A percentile compares a stretch with the other conserved stretches of the same genome.
Evolutionary conservation across 2,329 filamentous ascomycete species (phyloP).

Genomic region (Trichoderma sp.): DNA sequence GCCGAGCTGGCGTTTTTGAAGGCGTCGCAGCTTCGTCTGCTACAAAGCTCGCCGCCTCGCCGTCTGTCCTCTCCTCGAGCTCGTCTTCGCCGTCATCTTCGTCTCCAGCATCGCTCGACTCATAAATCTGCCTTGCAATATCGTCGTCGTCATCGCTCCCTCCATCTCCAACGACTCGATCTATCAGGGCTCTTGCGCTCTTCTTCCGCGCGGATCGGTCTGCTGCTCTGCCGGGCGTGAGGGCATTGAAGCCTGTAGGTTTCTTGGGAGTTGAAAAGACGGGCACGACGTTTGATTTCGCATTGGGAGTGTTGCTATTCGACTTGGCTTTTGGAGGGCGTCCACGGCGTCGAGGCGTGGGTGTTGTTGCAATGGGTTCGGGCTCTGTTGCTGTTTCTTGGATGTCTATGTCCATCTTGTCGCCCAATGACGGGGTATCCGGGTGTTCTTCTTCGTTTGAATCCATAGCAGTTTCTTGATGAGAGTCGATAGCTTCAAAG

Average conservation of each 20-base stretch:
- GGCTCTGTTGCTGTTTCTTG: slow-evolving; percentile 6
- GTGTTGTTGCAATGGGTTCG: background rate
- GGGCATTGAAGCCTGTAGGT: slow-evolving; percentile 33
- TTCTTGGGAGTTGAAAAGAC: slow-evolving; percentile 44
- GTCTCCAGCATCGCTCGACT: slow-evolving; percentile 71
- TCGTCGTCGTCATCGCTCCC: slow-evolving; percentile 66
- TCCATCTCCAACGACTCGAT: slow-evolving; percentile 65
- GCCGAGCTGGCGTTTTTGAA: slow-evolving; percentile 42
- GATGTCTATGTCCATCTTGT: slow-evolving; percentile 1
- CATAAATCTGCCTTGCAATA: slow-evolving; percentile 38
- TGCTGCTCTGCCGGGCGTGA: slow-evolving; percentile 69
- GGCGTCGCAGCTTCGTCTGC: slow-evolving; percentile 44
- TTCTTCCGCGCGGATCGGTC: slow-evolving; percentile 87
- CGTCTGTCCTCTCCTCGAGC: slow-evolving; percentile 38
- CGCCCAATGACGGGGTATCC: background rate
- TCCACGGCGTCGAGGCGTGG: slow-evolving; percentile 40
- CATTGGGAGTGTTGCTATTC: slow-evolving; percentile 40
- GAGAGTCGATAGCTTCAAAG: background rate
- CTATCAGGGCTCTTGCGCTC: slow-evolving; percentile 74
- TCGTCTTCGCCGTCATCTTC: slow-evolving; percentile 67
- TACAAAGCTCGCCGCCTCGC: slow-evolving; percentile 26
- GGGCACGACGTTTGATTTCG: slow-evolving; percentile 35
- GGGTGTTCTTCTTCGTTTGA: background rate
- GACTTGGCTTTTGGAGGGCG: slow-evolving; percentile 37
- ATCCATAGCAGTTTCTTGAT: background rate